Conservation (phyloP, 129 eudicot genomes). For the Flaveria trinervia region DNA sequence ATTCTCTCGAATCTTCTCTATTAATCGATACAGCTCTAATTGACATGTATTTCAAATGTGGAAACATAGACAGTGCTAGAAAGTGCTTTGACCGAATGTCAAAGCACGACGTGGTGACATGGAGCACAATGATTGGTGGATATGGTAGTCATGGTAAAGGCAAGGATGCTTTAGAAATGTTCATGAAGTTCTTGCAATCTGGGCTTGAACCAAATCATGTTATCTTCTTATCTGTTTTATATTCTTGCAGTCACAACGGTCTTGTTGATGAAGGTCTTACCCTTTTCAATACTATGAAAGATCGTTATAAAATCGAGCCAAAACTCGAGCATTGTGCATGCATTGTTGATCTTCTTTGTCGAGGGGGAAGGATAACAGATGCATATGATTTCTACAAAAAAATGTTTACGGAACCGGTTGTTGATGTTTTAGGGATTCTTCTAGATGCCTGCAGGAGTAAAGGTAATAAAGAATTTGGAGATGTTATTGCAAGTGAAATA, state of each 20-base stretch:
- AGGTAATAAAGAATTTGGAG: constrained; percentile 54
- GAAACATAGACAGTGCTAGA: constrained; percentile 63
- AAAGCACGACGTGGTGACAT: constrained; percentile 66
- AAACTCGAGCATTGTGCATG: constrained; percentile 83
- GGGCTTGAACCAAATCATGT: constrained; percentile 71
- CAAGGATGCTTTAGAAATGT: constrained; percentile 68
- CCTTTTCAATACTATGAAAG: constrained; percentile 61
- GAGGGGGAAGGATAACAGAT: constrained; percentile 71
- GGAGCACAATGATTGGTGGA: constrained; percentile 84
- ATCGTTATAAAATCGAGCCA: constrained; percentile 55
- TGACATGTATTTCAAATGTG: constrained; percentile 95
- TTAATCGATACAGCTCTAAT: constrained; percentile 73
- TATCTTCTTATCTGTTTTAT: constrained; percentile 60
- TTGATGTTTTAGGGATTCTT: constrained; percentile 81
- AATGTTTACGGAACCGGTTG: constrained; percentile 53
- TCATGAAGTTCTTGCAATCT: constrained; percentile 38
- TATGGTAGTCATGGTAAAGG: constrained; percentile 96
- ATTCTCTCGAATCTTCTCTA: constrained; percentile 47
- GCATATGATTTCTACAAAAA: constrained; percentile 62
- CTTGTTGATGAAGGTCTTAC: constrained; percentile 68
- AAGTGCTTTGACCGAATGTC: constrained; percentile 74
- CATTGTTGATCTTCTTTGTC: constrained; percentile 84
- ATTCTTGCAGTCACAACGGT: constrained; percentile 84
- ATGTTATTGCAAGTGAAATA: constrained; percentile 55
- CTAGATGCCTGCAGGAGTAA: constrained; percentile 75